phyloP scores from a whole-genome alignment of 106 monocot species.

The Gastrodia elata region DNA sequence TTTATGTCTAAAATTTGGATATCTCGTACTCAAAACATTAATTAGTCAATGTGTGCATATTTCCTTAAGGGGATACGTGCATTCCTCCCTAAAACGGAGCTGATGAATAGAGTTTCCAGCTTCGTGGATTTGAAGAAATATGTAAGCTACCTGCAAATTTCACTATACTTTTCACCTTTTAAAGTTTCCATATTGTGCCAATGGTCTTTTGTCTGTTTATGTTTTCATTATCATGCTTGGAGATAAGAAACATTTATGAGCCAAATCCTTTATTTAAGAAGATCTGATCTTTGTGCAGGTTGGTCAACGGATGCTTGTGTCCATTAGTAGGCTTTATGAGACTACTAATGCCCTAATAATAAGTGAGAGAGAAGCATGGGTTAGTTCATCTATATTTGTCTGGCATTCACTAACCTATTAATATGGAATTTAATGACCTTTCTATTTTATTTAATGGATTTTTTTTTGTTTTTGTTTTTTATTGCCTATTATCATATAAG shows the following conservation, averaged over 20 bases:
- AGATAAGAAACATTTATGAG: background rate
- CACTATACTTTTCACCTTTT: background rate
- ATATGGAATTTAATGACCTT: background rate
- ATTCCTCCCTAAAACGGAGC: constrained; percentile 88
- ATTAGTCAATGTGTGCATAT: background rate
- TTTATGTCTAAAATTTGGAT: background rate
- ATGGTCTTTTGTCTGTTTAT: constrained; percentile 3
- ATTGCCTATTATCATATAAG: background rate
- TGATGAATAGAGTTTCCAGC: constrained; percentile 66
- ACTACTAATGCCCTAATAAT: constrained; percentile 70
- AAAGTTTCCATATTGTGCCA: background rate
- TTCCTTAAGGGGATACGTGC: constrained; percentile 72
- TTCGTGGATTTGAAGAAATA: constrained; percentile 84
- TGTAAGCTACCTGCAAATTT: constrained; percentile 25
- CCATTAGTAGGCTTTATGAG: constrained; percentile 69
- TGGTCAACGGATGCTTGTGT: constrained; percentile 51
- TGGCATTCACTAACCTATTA: background rate
- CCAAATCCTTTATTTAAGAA: background rate
- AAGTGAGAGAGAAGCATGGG: constrained; percentile 95
- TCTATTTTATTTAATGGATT: background rate
- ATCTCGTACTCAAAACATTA: background rate
- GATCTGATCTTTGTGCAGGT: constrained; percentile 40
- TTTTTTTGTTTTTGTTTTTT: background rate
- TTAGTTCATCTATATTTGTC: constrained; percentile 20
- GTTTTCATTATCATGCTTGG: background rate